Evolutionary conservation across 805 yeast species (phyloP).

Genomic region (Torulaspora gathmanii): DNA sequence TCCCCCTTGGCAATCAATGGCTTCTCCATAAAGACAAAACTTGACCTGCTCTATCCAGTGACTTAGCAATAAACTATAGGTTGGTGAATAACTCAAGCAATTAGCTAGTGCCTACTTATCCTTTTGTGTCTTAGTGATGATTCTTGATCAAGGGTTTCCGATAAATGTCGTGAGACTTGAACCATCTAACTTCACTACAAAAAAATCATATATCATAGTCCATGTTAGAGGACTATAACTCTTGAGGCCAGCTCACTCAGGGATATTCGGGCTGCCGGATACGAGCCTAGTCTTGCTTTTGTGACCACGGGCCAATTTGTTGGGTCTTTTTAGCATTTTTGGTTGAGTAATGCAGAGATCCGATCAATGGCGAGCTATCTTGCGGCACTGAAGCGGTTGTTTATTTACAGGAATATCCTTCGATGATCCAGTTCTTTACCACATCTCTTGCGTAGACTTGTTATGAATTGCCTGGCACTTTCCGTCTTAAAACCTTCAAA

Average conservation of each 20-base stretch:
- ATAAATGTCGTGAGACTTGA: neutral
- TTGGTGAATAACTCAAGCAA: neutral
- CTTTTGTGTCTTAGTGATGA: neutral
- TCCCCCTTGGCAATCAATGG: conserved; percentile 9
- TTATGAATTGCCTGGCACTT: conserved; percentile 41
- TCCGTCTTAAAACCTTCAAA: conserved; percentile 54
- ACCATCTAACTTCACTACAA: neutral
- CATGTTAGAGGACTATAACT: neutral
- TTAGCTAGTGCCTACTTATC: neutral
- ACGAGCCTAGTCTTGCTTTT: too few relatives aligned
- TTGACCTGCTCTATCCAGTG: neutral
- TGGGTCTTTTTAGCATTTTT: too few relatives aligned
- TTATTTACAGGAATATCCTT: neutral
- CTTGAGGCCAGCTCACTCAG: too few relatives aligned
- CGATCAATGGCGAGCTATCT: neutral
- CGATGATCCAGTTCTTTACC: conserved; percentile 13
- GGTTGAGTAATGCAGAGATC: neutral
- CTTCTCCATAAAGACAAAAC: conserved; percentile 3
- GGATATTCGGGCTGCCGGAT: too few relatives aligned
- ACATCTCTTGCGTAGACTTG: conserved; percentile 44
- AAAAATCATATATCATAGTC: neutral
- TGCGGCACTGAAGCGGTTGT: too few relatives aligned
- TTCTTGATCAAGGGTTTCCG: neutral
- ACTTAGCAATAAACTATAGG: neutral
- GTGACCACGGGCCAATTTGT: too few relatives aligned